Percentiles rank a stretch among this genome's conserved stretches.
Evolutionary conservation across 2,329 filamentous ascomycete genomes (phyloP).

Genomic region (Fusarium sp.): DNA sequence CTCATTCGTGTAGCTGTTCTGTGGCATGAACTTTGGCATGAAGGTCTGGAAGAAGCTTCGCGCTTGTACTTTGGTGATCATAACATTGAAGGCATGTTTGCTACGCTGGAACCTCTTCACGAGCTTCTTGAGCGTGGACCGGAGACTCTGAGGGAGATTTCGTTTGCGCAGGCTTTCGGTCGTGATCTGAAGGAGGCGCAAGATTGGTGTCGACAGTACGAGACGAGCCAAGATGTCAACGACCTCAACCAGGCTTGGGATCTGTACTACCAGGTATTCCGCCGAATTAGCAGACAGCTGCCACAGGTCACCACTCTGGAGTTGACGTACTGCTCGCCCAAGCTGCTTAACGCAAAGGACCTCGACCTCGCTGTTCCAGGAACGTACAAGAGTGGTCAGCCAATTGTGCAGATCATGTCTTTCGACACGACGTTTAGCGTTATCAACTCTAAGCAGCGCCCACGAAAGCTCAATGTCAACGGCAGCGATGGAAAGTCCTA

Average conservation of each 20-base stretch:
- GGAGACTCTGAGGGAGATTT: conserved; percentile 93
- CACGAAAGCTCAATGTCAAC: conserved; percentile 85
- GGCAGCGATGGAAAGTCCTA: conserved; percentile 91
- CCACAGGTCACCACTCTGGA: conserved; percentile 93
- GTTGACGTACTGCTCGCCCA: conserved; percentile 95
- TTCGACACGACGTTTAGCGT: conserved; percentile 92
- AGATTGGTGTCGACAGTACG: conserved; percentile 95
- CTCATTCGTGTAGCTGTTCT: conserved; percentile 95
- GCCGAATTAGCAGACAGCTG: conserved; percentile 91
- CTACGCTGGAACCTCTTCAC: conserved; percentile 88
- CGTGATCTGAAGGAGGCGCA: conserved; percentile 93
- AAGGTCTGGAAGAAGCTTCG: conserved; percentile 95
- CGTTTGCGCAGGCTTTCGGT: conserved; percentile 96
- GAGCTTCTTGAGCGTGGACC: conserved; percentile 90
- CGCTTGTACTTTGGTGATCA: conserved; percentile 97
- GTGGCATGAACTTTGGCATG: conserved; percentile 99
- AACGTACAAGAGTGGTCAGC: conserved; percentile 83
- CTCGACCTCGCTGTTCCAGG: conserved; percentile 96
- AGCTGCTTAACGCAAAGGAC: conserved; percentile 84
- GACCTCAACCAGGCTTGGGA: conserved; percentile 99
- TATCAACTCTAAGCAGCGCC: conserved; percentile 96
- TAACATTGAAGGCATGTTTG: conserved; percentile 98
- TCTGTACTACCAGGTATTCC: conserved; percentile 98
- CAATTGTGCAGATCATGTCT: conserved; percentile 84
- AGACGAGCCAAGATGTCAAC: conserved; percentile 86